Conservation (phyloP, 176 grass and related monocot genomes). For the Chrysopogon serrulatus region DNA sequence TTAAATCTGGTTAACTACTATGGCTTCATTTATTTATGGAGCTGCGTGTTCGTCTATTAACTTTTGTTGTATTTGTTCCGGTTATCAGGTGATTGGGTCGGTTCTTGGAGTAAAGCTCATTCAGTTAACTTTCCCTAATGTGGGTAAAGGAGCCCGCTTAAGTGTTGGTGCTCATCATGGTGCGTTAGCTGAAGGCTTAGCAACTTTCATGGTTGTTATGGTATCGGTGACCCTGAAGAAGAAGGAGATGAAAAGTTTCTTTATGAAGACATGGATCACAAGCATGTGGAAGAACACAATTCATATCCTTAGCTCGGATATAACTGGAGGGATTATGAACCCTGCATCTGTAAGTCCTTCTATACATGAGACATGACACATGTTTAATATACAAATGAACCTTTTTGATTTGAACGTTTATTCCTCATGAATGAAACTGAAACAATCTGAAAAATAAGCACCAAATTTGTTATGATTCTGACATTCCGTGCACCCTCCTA, state of each 20-base stretch:
- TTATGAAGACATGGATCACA: slow-evolving; percentile 92
- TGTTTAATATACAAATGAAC: slow-evolving; percentile 10
- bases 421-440: not conserved
- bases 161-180: slow-evolving; percentile 68
- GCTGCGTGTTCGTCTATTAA: not conserved
- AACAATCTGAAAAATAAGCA: not conserved
- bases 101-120: slow-evolving; percentile 67
- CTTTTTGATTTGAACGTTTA: not conserved
- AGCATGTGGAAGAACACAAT: slow-evolving; percentile 85
- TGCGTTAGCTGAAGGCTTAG: slow-evolving; percentile 75
- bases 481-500: not conserved
- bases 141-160: slow-evolving; percentile 76
- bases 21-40: not conserved
- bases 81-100: slow-evolving; percentile 63
- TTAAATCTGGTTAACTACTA: not conserved
- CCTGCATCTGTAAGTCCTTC: slow-evolving; percentile 86
- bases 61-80: not conserved
- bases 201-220: slow-evolving; percentile 84
- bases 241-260: slow-evolving; percentile 76
- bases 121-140: slow-evolving; percentile 50
- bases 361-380: not conserved
- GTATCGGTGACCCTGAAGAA: slow-evolving; percentile 77
- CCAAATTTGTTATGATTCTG: not conserved
- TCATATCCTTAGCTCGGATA: slow-evolving; percentile 93
- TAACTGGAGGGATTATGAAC: slow-evolving; percentile 97